phyloP scores from a whole-genome alignment of 1,284 basidiomycete genomes.

The Ceratobasidium sp. region DNA sequence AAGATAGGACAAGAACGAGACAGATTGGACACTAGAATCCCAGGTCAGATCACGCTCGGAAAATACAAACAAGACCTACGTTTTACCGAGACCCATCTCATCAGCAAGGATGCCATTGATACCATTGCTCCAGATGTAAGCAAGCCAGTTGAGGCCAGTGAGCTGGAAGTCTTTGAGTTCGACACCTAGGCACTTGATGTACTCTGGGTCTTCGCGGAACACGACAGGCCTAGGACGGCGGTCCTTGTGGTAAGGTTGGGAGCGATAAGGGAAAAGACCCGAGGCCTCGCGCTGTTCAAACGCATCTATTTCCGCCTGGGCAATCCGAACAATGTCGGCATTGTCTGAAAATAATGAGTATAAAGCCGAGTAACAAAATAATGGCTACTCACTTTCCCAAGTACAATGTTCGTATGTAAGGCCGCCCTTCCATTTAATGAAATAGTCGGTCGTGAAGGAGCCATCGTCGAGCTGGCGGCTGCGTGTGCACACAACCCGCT shows the following conservation, averaged over 20 bases:
- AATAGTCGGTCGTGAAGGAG: slow-evolving; percentile 79
- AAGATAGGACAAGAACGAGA: slow-evolving; percentile 94
- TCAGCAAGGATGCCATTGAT: slow-evolving; percentile 99
- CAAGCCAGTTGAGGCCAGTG: slow-evolving; percentile 98
- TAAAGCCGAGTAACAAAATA: background rate
- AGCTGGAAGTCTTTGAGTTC: slow-evolving; percentile 98
- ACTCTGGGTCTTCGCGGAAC: slow-evolving; percentile 92
- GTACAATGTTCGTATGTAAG: slow-evolving; percentile 97
- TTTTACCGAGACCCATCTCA: slow-evolving; percentile 99
- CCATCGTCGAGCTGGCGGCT: slow-evolving; percentile 71
- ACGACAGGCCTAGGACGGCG: slow-evolving; percentile 87
- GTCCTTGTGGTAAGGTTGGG: slow-evolving; percentile 75
- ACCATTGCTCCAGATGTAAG: slow-evolving; percentile 94
- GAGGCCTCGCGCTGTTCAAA: slow-evolving; percentile 85
- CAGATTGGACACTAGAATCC: slow-evolving; percentile 86
- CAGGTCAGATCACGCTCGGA: slow-evolving; percentile 25
- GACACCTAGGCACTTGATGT: slow-evolving; percentile 70
- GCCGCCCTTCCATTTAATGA: slow-evolving; percentile 95
- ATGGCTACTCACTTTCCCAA: slow-evolving; percentile 80
- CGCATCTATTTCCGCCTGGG: slow-evolving; percentile 81
- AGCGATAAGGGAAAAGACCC: slow-evolving; percentile 89
- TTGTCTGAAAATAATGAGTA: slow-evolving; percentile 53
- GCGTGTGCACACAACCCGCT: slow-evolving; percentile 90
- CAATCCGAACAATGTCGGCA: slow-evolving; percentile 82
- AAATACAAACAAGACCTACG: slow-evolving; percentile 57